Percentiles rank a stretch among this genome's conserved stretches.
Conservation (phyloP, 2,329 filamentous ascomycete species). For the Claviceps africana region DNA sequence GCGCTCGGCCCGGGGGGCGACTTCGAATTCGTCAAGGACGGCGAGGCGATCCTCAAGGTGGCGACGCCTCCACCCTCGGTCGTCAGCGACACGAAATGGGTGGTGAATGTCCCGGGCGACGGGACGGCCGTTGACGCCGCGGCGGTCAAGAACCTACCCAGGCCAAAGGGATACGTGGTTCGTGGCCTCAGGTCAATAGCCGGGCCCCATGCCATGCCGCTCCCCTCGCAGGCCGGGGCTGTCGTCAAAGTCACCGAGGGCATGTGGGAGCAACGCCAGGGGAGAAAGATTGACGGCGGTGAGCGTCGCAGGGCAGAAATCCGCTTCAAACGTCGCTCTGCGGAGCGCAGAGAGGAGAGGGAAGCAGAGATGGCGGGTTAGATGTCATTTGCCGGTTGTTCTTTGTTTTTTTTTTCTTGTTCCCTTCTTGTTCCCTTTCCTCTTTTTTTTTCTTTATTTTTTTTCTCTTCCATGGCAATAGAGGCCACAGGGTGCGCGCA, state of each 20-base stretch:
- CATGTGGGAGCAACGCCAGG: constrained; percentile 81
- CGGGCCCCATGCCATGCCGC: constrained; percentile 58
- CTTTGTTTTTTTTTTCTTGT: not conserved
- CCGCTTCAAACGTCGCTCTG: constrained; percentile 69
- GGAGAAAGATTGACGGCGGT: constrained; percentile 90
- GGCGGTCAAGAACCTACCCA: constrained; percentile 10
- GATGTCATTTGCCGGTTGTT: constrained; percentile 12
- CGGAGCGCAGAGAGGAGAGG: constrained; percentile 59
- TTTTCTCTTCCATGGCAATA: not conserved
- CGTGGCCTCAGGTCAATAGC: constrained; percentile 53
- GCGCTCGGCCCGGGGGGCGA: constrained; percentile 73
- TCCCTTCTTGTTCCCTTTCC: not conserved
- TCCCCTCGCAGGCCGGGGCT: constrained; percentile 52
- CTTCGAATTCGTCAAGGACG: constrained; percentile 52
- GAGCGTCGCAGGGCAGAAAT: constrained; percentile 81
- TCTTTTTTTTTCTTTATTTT: not conserved
- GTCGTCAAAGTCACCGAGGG: constrained; percentile 63
- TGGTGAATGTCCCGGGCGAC: constrained; percentile 40
- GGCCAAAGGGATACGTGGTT: constrained; percentile 43
- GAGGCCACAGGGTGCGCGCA: too few relatives aligned
- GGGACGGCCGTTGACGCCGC: constrained; percentile 18
- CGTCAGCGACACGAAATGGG: constrained; percentile 32
- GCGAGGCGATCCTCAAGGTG: constrained; percentile 37
- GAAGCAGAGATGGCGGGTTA: constrained; percentile 25
- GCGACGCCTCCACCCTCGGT: constrained; percentile 24